These are phyloP conservation scores for Penicillium thymicola DNA, from an alignment of 2,329 filamentous ascomycete species.

Conservation along the genomic window DNA sequence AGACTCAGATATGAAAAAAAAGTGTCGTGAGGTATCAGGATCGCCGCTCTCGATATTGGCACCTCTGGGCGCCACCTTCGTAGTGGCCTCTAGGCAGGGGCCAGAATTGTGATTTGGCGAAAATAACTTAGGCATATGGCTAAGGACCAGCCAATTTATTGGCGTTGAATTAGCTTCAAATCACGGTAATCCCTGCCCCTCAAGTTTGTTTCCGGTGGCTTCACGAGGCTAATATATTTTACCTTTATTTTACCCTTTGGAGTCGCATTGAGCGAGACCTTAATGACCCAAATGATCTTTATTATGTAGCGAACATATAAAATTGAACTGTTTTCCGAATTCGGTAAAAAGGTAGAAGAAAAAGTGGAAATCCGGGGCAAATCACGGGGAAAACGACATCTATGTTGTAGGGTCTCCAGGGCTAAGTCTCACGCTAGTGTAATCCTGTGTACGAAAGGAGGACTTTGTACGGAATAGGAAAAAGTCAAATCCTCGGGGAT, in stretches of 20 bases:
- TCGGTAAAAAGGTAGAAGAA: background rate
- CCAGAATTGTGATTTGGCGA: background rate
- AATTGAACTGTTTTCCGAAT: background rate
- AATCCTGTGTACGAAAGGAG: background rate
- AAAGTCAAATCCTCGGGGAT: background rate
- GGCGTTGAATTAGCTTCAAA: background rate
- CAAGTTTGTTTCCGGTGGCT: background rate
- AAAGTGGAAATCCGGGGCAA: background rate
- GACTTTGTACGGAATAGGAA: background rate
- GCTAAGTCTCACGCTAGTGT: background rate
- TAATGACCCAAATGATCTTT: background rate
- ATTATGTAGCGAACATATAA: background rate
- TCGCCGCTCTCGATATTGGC: background rate
- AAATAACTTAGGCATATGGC: background rate
- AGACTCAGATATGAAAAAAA: background rate
- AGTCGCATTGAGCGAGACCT: background rate
- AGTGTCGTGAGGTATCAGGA: background rate
- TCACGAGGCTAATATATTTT: background rate
- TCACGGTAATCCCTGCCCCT: background rate
- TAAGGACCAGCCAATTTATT: too few species aligned
- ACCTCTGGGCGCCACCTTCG: constrained; percentile 1
- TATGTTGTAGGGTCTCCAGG: background rate
- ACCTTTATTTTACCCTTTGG: background rate
- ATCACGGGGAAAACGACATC: background rate
- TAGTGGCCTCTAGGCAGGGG: background rate